A percentile compares a stretch with the other conserved stretches of the same genome.
Conservation (phyloP, 768 basidiomycete species). For the Grammothele lineata region DNA sequence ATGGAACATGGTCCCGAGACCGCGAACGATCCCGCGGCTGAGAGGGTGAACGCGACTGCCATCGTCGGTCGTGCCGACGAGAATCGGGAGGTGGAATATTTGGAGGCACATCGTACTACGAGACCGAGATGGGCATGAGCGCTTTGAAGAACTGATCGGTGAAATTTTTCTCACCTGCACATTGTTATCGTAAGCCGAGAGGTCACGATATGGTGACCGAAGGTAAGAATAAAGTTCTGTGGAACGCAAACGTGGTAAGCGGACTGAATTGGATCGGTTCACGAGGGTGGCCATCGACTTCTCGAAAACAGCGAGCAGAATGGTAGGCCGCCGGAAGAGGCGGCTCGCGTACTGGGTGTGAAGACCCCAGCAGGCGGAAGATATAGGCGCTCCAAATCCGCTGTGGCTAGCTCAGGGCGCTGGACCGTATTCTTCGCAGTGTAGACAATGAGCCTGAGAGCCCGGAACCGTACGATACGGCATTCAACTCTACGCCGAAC, state of each 20-base stretch:
- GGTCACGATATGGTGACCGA: constrained; percentile 83
- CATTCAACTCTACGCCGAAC: no score
- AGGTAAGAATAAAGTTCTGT: constrained; percentile 87
- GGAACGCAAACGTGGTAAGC: constrained; percentile 1
- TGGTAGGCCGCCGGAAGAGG: no score
- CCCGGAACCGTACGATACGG: no score
- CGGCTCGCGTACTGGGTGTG: no score
- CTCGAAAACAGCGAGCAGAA: no score
- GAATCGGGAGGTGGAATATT: constrained; percentile 35
- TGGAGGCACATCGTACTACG: constrained; percentile 55
- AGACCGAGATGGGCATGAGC: background rate
- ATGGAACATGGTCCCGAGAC: background rate
- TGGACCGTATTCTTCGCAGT: no score
- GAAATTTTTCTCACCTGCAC: constrained; percentile 56
- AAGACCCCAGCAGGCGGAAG: no score
- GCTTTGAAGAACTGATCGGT: background rate
- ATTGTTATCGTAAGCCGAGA: constrained; percentile 74
- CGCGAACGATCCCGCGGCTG: constrained; percentile 26
- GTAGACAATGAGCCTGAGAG: no score
- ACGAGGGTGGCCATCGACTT: no score
- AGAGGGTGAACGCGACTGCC: constrained; percentile 19
- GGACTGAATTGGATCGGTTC: background rate
- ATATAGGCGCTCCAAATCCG: no score
- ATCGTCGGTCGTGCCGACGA: constrained; percentile 27
- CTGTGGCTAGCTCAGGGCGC: no score